Conservation (phyloP, 2,329 filamentous ascomycete genomes). For the Ceratocystis cacaofunesta region DNA sequence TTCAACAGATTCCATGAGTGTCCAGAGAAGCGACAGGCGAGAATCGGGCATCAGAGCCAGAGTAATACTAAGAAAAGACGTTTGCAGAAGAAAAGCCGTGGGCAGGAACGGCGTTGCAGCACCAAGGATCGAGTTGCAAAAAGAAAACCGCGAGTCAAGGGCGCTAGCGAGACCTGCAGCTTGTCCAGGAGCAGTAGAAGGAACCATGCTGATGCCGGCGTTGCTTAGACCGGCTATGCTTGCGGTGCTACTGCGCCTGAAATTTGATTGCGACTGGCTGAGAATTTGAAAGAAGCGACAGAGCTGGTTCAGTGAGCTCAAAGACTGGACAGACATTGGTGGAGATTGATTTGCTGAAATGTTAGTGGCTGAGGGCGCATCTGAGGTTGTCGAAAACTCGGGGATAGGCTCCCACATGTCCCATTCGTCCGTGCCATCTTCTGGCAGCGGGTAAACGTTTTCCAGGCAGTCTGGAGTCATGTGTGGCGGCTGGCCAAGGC, state of each 20-base stretch:
- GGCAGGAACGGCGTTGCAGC: slow-evolving; percentile 25
- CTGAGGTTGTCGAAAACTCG: slow-evolving; percentile 23
- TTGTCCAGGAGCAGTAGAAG: slow-evolving; percentile 18
- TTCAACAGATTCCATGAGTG: slow-evolving; percentile 26
- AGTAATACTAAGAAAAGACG: slow-evolving; percentile 27
- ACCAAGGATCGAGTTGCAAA: slow-evolving; percentile 28
- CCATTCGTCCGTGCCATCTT: slow-evolving; percentile 61
- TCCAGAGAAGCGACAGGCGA: slow-evolving; percentile 26
- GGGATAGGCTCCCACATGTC: slow-evolving; percentile 49
- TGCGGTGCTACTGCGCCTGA: neutral
- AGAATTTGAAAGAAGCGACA: slow-evolving; percentile 27
- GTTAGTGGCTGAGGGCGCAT: neutral
- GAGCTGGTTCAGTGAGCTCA: slow-evolving; percentile 31
- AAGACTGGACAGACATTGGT: slow-evolving; percentile 23
- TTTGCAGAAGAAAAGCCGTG: slow-evolving; percentile 26
- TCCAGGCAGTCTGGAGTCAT: slow-evolving; percentile 34
- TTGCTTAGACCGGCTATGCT: neutral
- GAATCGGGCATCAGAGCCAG: slow-evolving; percentile 24
- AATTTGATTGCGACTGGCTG: slow-evolving; percentile 18
- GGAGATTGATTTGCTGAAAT: neutral
- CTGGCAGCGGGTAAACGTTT: slow-evolving; percentile 35
- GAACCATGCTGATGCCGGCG: slow-evolving; percentile 16
- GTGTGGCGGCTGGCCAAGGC: slow-evolving; percentile 35
- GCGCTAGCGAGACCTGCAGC: slow-evolving; percentile 22
- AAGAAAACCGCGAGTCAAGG: slow-evolving; percentile 25